These are phyloP conservation scores for Jackrogersella minutella DNA, from an alignment of 495 filamentous ascomycete genomes.

Conservation along the genomic window DNA sequence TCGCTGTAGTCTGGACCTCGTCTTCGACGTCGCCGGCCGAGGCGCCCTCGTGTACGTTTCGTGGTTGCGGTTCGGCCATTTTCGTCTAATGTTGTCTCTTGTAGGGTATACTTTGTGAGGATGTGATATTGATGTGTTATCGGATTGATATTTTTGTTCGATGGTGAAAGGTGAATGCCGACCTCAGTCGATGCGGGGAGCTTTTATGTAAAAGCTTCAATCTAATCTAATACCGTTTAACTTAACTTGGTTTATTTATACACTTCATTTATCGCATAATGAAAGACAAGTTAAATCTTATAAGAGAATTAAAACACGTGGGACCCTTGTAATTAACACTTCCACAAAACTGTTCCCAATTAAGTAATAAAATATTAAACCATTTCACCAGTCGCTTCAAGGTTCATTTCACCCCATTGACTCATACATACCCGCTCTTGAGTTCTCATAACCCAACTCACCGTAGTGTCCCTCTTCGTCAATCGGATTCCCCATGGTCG, in stretches of 20 bases:
- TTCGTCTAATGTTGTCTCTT: background rate
- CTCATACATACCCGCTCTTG: background rate
- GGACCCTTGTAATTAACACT: background rate
- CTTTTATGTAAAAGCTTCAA: too few species aligned
- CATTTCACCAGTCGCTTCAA: too few species aligned
- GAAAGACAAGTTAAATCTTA: background rate
- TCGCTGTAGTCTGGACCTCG: constrained; percentile 67
- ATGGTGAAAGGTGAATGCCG: background rate
- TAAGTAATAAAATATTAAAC: constrained; percentile 24
- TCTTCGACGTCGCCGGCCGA: constrained; percentile 67
- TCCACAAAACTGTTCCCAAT: constrained; percentile 11
- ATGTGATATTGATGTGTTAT: background rate
- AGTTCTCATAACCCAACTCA: background rate
- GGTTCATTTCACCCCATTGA: too few species aligned
- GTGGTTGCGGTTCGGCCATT: constrained; percentile 70
- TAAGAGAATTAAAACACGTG: background rate
- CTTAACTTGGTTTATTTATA: background rate
- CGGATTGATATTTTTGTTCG: too few species aligned
- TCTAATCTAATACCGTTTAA: too few species aligned
- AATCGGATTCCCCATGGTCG: background rate
- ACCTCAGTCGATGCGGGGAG: background rate
- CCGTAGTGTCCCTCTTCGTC: background rate
- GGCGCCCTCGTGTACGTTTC: constrained; percentile 63
- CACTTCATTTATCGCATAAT: background rate
- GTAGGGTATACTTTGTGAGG: background rate